Evolutionary conservation across 1,284 basidiomycete species (phyloP), one percentile per base, ranked within the genome.

Genomic region (Mycosarcoma mackinlayi): DNA sequence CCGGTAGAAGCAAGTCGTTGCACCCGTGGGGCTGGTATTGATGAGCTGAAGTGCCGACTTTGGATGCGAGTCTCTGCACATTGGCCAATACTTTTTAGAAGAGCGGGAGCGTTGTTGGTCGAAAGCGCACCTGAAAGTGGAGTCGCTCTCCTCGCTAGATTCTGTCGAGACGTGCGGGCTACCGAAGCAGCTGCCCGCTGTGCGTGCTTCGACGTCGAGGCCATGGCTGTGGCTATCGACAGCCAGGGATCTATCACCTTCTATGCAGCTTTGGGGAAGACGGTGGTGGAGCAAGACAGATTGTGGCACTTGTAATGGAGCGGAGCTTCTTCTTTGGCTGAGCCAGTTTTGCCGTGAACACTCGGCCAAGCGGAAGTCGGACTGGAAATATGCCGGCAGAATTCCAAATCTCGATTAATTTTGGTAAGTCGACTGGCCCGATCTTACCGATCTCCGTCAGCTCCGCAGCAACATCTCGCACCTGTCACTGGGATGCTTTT

Each of bases 271-370:
- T n/a, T n/a, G n/a, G n/a, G n/a, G n/a, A n/a, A n/a, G n/a, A n/a
- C n/a, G n/a, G 33, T n/a, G 40, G 25, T 13, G 24, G 16, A 27
- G 40, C 6, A 27, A 35, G 33, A n/a, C 2, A 9, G 9, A 8
- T 33, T 28, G 38, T 34, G 30, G 48, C 47, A n/a, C n/a, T n/a
- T n/a, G n/a, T n/a, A n/a, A n/a, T n/a, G n/a, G n/a, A n/a, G n/a
- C n/a, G n/a, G n/a, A 49, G 40, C 35, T 27, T 59, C 63, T 66
- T 60, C 63, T 66, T n/a, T 42, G 47, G 52, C 56, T 51, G 47
- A 56, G 55, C 62, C n/a, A 16, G n/a, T n/a, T 39, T 63, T 33
- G 46, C 50, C 50, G 50, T 54, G 45, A 35, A 49, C 39, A 30
- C 40, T 53, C 54, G 54, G 38, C 23, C 5, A 16, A 18, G 49